Conservation (phyloP, 441 rosid species). For the Pelargonium myrrhifolium region DNA sequence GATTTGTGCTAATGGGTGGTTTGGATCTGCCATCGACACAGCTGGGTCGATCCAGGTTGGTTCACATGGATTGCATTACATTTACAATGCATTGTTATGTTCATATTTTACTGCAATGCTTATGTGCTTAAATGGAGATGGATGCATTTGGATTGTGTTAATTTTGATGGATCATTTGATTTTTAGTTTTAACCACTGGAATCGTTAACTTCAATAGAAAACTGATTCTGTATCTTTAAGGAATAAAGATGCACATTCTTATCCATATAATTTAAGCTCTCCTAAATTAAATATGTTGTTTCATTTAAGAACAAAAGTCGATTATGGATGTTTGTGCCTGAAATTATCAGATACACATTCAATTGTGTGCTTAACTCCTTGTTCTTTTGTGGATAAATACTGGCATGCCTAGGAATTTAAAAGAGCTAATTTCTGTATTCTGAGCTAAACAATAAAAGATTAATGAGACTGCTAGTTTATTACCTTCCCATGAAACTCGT, state of each 20-base stretch:
- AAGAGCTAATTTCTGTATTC: neutral
- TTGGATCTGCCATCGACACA: conserved; percentile 71
- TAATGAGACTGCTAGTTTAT: neutral
- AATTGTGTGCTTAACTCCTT: neutral
- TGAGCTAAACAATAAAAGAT: neutral
- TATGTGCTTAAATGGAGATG: neutral
- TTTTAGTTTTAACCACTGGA: neutral
- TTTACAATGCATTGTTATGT: neutral
- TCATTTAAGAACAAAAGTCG: conserved; percentile 28
- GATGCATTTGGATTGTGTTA: neutral
- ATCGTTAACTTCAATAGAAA: neutral
- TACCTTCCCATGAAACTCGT: neutral
- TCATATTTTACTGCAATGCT: neutral
- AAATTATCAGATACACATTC: no score
- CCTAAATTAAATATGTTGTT: no score
- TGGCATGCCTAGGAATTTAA: neutral
- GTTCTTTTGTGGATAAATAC: neutral
- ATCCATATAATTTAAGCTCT: no score
- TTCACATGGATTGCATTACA: neutral
- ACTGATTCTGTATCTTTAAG: neutral
- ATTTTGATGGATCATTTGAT: neutral
- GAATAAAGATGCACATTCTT: no score
- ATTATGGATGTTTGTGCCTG: conserved; percentile 9
- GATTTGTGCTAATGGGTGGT: conserved; percentile 85
- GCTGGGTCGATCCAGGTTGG: conserved; percentile 45